Evolutionary conservation across 2,329 filamentous ascomycete species (phyloP).

Genomic region (Trichoderma sp.): DNA sequence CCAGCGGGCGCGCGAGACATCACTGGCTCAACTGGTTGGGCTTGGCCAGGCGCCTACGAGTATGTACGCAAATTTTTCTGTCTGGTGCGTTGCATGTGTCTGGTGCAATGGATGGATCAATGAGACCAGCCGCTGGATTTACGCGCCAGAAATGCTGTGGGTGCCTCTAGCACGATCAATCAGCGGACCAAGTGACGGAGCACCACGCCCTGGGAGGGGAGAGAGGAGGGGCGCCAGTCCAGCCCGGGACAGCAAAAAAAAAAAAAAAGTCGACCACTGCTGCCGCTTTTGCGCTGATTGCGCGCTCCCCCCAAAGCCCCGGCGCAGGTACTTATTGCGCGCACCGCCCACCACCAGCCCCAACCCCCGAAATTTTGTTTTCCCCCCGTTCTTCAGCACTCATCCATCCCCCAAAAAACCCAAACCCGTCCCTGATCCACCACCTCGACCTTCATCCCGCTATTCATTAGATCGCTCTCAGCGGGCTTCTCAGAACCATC

Average conservation of each 20-base stretch:
- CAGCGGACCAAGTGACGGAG: slow-evolving; percentile 4
- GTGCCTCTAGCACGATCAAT: slow-evolving; percentile 18
- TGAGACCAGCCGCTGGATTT: background rate
- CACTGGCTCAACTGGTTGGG: background rate
- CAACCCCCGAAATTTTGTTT: slow-evolving; percentile 32
- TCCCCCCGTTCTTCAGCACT: slow-evolving; percentile 33
- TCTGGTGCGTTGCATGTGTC: background rate
- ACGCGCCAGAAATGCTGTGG: slow-evolving; percentile 17
- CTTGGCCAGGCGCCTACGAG: slow-evolving; percentile 1
- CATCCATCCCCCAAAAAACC: slow-evolving; percentile 25
- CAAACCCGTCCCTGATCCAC: slow-evolving; percentile 24
- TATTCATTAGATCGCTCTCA: slow-evolving; percentile 16
- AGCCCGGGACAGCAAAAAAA: background rate
- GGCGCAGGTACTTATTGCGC: slow-evolving; percentile 37
- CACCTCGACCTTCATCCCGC: slow-evolving; percentile 23
- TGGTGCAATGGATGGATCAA: background rate
- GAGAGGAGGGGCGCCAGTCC: slow-evolving; percentile 18
- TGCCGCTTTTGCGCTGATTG: slow-evolving; percentile 35
- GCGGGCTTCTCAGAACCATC: slow-evolving; percentile 14
- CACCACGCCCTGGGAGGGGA: slow-evolving; percentile 16
- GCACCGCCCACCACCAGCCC: slow-evolving; percentile 35
- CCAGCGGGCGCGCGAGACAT: background rate
- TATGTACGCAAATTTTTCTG: slow-evolving; percentile 12
- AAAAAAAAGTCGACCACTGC: slow-evolving; percentile 21
- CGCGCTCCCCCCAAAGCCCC: slow-evolving; percentile 26